Evolutionary conservation across 805 yeast species (phyloP).

Genomic region (Wickerhamiella bombiphila): DNA sequence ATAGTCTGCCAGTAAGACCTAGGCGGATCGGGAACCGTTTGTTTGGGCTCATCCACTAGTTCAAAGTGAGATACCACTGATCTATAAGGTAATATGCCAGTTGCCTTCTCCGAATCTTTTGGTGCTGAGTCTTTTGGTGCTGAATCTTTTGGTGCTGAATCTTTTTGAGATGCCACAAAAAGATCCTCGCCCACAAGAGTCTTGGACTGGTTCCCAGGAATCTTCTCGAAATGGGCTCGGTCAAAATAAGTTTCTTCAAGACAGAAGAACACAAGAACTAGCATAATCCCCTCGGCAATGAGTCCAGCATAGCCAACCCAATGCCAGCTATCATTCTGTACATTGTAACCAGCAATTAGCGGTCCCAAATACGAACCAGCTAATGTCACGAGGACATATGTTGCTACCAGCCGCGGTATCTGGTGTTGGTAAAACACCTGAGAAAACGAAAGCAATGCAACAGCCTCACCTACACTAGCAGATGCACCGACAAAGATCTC

Average conservation of each 20-base stretch:
- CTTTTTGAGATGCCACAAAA: not conserved
- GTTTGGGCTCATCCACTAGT: slow-evolving; percentile 1
- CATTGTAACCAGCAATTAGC: slow-evolving; percentile 54
- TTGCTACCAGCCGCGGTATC: slow-evolving; percentile 52
- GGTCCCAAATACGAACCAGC: slow-evolving; percentile 67
- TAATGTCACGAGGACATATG: slow-evolving; percentile 59
- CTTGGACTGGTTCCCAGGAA: not conserved
- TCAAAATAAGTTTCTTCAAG: slow-evolving; percentile 52
- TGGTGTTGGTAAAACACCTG: slow-evolving; percentile 68
- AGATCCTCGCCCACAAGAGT: slow-evolving; percentile 1
- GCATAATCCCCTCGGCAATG: slow-evolving; percentile 44
- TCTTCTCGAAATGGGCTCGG: slow-evolving; percentile 19
- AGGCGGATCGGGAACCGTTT: slow-evolving; percentile 13
- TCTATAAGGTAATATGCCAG: not conserved
- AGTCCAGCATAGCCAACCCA: slow-evolving; percentile 63
- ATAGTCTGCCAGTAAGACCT: slow-evolving; percentile 30
- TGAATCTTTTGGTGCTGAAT: not conserved
- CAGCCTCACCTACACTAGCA: slow-evolving; percentile 61
- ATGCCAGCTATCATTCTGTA: slow-evolving; percentile 41
- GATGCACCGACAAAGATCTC: slow-evolving; percentile 62
- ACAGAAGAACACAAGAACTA: slow-evolving; percentile 38
- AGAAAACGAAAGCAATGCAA: slow-evolving; percentile 45
- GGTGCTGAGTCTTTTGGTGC: not conserved
- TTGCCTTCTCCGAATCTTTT: not conserved
- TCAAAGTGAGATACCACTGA: not conserved